These are phyloP conservation scores for Paecilomyces sp. DNA, from an alignment of 2,329 filamentous ascomycete species.

Conservation along the genomic window DNA sequence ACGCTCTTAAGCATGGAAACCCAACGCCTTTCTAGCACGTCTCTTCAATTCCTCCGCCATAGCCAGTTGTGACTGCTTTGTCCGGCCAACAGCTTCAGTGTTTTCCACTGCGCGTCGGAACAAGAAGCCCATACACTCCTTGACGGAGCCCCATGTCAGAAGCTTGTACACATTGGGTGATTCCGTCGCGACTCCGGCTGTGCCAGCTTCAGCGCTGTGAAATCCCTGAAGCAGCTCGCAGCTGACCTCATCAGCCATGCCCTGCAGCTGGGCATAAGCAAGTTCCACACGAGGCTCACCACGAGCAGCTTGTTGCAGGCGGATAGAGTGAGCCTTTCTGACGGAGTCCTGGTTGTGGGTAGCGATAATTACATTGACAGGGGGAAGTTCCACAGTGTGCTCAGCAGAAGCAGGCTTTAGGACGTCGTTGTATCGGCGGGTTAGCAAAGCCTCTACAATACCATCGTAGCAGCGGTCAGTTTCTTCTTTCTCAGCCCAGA, in stretches of 20 bases:
- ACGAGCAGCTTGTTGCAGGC: slow-evolving; percentile 37
- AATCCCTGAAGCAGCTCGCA: slow-evolving; percentile 46
- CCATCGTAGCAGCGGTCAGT: slow-evolving; percentile 49
- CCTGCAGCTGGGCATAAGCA: slow-evolving; percentile 74
- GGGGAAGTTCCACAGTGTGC: slow-evolving; percentile 26
- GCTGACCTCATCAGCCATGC: slow-evolving; percentile 92
- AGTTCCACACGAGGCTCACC: slow-evolving; percentile 41
- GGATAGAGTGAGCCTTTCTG: slow-evolving; percentile 41
- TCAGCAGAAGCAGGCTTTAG: slow-evolving; percentile 41
- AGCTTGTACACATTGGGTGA: slow-evolving; percentile 51
- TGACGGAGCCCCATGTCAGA: slow-evolving; percentile 53
- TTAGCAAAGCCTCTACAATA: slow-evolving; percentile 49
- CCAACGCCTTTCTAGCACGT: slow-evolving; percentile 17
- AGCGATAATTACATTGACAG: slow-evolving; percentile 50
- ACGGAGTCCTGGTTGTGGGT: slow-evolving; percentile 54
- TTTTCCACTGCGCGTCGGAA: slow-evolving; percentile 68
- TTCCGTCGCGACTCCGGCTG: slow-evolving; percentile 17
- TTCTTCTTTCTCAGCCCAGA: slow-evolving; percentile 41
- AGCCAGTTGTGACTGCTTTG: slow-evolving; percentile 34
- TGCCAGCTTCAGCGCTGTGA: slow-evolving; percentile 17
- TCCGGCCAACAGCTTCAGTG: slow-evolving; percentile 53
- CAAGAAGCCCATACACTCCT: slow-evolving; percentile 54
- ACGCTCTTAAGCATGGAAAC: slow-evolving; percentile 3
- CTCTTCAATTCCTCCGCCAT: slow-evolving; percentile 30
- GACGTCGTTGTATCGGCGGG: slow-evolving; percentile 51